Evolutionary conservation across 352 stramenopile species (phyloP).

Genomic region (Pythium aristosporum): DNA sequence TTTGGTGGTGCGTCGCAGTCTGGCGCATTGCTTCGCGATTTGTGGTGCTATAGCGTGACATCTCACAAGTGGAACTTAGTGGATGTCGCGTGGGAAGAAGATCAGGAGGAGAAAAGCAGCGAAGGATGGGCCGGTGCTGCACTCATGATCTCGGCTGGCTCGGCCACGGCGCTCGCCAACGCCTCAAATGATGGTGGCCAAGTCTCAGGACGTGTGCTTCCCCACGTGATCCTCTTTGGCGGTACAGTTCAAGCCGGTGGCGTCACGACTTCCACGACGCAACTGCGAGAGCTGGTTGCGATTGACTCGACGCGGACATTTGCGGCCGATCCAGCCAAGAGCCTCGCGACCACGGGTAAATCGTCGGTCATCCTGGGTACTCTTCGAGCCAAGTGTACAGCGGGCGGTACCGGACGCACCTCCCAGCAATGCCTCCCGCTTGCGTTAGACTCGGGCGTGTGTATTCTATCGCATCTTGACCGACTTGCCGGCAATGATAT

Average conservation of each 20-base stretch:
- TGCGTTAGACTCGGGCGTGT: conserved; percentile 63
- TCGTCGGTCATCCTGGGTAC: conserved; percentile 45
- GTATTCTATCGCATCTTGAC: conserved; percentile 77
- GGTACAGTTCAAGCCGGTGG: conserved; percentile 35
- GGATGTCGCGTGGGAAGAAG: conserved; percentile 47
- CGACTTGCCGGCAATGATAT: conserved; percentile 74
- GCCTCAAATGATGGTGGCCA: conserved; percentile 25
- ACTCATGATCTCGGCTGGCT: conserved; percentile 46
- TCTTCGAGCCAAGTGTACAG: conserved; percentile 46
- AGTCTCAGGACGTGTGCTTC: background rate
- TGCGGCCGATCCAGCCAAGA: conserved; percentile 45
- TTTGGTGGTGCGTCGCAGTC: conserved; percentile 57
- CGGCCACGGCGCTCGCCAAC: conserved; percentile 47
- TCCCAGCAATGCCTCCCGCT: conserved; percentile 50
- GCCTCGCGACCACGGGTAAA: conserved; percentile 54
- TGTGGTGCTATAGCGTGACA: conserved; percentile 78
- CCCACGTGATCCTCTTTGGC: conserved; percentile 48
- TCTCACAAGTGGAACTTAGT: conserved; percentile 64
- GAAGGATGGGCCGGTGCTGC: conserved; percentile 46
- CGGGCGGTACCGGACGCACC: conserved; percentile 22
- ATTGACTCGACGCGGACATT: conserved; percentile 41
- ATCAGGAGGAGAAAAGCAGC: conserved; percentile 6
- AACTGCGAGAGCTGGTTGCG: conserved; percentile 36
- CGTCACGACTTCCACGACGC: conserved; percentile 19
- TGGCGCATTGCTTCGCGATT: conserved; percentile 52